Percentiles rank a stretch among this genome's conserved stretches.
Conservation (phyloP, 1,284 basidiomycete genomes). For the Rhodofomes roseus region DNA sequence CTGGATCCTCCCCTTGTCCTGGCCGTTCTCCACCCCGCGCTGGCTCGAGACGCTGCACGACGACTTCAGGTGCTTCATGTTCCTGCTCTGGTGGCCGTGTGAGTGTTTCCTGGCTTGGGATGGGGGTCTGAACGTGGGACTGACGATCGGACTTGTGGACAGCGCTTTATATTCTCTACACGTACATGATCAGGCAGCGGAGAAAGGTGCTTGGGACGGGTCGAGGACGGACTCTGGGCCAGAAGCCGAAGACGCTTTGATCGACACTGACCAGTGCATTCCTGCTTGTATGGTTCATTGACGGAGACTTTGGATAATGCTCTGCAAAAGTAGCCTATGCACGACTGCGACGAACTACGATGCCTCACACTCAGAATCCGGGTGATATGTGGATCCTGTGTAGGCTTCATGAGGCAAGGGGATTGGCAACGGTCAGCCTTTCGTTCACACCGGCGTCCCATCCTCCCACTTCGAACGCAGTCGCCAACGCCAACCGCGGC, state of each 20-base stretch:
- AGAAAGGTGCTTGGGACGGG: constrained; percentile 65
- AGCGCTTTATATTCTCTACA: constrained; percentile 87
- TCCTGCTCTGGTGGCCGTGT: constrained; percentile 93
- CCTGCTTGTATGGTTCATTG: too few relatives aligned
- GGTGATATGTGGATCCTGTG: too few relatives aligned
- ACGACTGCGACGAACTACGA: too few relatives aligned
- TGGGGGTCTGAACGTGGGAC: constrained; percentile 6
- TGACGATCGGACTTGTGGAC: neutral
- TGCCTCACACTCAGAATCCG: too few relatives aligned
- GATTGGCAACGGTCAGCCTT: too few relatives aligned
- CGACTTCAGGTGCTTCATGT: constrained; percentile 57
- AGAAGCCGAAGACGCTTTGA: constrained; percentile 29
- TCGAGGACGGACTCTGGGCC: constrained; percentile 21
- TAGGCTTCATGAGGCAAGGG: too few relatives aligned
- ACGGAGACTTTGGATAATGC: too few relatives aligned
- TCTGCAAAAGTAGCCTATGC: too few relatives aligned
- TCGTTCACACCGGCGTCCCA: too few relatives aligned
- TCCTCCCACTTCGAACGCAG: too few relatives aligned
- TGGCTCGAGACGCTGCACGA: constrained; percentile 38
- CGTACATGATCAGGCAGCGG: constrained; percentile 85
- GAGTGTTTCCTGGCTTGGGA: constrained; percentile 25
- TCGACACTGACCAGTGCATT: too few relatives aligned
- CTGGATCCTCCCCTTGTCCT: constrained; percentile 10
- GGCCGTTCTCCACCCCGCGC: constrained; percentile 6
- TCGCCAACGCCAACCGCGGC: too few relatives aligned